Percentiles rank a stretch among this genome's conserved stretches.
Conservation (phyloP, 2,329 filamentous ascomycete genomes). For the Neopestalotiopsis rosae region DNA sequence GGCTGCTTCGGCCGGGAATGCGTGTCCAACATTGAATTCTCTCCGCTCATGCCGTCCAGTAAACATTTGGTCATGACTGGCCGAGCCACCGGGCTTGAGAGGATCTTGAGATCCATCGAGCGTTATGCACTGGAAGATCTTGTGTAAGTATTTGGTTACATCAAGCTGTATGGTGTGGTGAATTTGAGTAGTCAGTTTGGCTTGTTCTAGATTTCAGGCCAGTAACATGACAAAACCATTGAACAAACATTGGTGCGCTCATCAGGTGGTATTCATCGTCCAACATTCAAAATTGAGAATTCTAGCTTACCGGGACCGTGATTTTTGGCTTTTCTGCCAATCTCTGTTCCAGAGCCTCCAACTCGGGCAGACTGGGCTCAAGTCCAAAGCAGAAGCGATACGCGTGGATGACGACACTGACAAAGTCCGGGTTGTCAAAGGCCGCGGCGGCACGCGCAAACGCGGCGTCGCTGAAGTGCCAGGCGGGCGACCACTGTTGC, state of each 20-base stretch:
- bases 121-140: neutral
- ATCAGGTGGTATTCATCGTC: neutral
- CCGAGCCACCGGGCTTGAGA: constrained; percentile 17
- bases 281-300: neutral
- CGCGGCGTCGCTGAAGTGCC: constrained; percentile 27
- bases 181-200: too few relatives aligned
- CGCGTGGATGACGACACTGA: constrained; percentile 12
- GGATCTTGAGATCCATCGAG: constrained; percentile 16
- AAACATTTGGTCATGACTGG: constrained; percentile 15
- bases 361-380: constrained; percentile 1
- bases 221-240: neutral
- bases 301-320: neutral
- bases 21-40: constrained; percentile 12
- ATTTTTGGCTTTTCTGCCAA: constrained; percentile 16
- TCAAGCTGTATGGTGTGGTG: too few relatives aligned
- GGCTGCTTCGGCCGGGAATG: constrained; percentile 16
- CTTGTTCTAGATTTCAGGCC: too few relatives aligned
- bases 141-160: neutral
- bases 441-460: constrained; percentile 26
- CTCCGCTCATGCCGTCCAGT: constrained; percentile 12
- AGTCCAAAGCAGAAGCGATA: constrained; percentile 8
- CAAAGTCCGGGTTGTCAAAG: constrained; percentile 18
- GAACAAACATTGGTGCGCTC: neutral
- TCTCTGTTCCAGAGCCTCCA: constrained; percentile 6
- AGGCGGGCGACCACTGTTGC: constrained; percentile 29